These are phyloP conservation scores for Aspergillus brasiliensis DNA, from an alignment of 2,329 filamentous ascomycete species.

Conservation along the genomic window DNA sequence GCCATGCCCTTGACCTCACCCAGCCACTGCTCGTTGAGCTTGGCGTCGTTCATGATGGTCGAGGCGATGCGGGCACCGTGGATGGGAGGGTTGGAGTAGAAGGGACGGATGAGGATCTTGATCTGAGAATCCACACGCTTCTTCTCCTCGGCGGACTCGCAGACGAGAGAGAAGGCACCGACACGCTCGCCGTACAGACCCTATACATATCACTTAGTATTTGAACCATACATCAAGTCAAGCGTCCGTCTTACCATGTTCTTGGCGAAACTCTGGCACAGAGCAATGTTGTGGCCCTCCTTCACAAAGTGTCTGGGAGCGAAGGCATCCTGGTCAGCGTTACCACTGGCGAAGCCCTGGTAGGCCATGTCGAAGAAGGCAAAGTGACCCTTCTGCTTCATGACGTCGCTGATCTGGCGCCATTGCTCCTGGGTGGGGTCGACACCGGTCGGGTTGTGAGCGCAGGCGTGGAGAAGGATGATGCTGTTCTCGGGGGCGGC, in stretches of 20 bases:
- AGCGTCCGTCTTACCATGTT: slow-evolving; percentile 73
- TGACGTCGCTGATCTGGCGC: slow-evolving; percentile 81
- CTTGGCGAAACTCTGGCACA: slow-evolving; percentile 96
- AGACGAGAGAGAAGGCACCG: slow-evolving; percentile 92
- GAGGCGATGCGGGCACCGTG: slow-evolving; percentile 94
- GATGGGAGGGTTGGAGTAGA: slow-evolving; percentile 98
- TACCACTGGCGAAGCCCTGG: slow-evolving; percentile 93
- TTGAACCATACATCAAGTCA: not conserved
- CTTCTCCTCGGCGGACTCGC: slow-evolving; percentile 83
- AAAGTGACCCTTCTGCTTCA: slow-evolving; percentile 85
- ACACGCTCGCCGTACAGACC: slow-evolving; percentile 98
- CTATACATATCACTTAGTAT: slow-evolving; percentile 44
- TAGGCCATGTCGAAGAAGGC: slow-evolving; percentile 99
- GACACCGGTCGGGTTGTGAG: slow-evolving; percentile 96
- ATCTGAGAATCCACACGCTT: slow-evolving; percentile 95
- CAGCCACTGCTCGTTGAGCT: slow-evolving; percentile 91
- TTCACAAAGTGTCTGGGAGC: slow-evolving; percentile 90
- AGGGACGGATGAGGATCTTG: slow-evolving; percentile 94
- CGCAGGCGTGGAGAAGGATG: slow-evolving; percentile 93
- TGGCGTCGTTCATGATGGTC: slow-evolving; percentile 83
- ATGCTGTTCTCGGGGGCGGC: slow-evolving; percentile 82
- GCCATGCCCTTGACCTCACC: slow-evolving; percentile 98
- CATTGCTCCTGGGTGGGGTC: slow-evolving; percentile 92
- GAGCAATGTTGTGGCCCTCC: slow-evolving; percentile 83
- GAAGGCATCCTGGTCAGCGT: slow-evolving; percentile 91